A percentile compares a stretch with the other conserved stretches of the same genome.
Evolutionary conservation across 441 rosid species (phyloP).

Genomic region (Kokia cookei): DNA sequence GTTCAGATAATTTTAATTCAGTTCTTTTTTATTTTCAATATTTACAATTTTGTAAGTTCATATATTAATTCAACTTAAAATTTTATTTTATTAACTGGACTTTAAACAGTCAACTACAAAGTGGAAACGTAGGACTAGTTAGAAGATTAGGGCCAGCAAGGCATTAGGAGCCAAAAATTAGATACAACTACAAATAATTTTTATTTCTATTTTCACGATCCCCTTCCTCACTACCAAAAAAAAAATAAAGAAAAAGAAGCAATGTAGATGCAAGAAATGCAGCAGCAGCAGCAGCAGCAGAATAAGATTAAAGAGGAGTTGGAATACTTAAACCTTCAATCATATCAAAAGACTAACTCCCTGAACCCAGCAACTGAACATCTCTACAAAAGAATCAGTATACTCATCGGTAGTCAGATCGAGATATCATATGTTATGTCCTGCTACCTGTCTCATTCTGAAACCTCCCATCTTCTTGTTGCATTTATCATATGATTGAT

Average conservation of each 20-base stretch:
- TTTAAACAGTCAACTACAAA: too few relatives aligned
- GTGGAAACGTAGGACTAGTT: too few relatives aligned
- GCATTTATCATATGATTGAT: not conserved
- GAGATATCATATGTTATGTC: not conserved
- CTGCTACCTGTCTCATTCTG: not conserved
- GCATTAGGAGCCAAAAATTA: too few relatives aligned
- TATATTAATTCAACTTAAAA: too few relatives aligned
- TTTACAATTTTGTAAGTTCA: too few relatives aligned
- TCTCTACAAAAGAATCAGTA: not conserved
- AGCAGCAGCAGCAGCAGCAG: not conserved
- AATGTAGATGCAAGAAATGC: not conserved
- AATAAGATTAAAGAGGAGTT: not conserved
- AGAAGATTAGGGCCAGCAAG: too few relatives aligned
- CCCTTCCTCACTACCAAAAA: slow-evolving; percentile 11
- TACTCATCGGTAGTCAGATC: not conserved
- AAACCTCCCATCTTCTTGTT: not conserved
- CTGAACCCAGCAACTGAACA: not conserved
- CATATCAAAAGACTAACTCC: not conserved
- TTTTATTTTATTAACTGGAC: too few relatives aligned
- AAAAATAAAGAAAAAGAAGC: not conserved
- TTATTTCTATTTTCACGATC: not conserved
- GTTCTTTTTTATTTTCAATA: too few relatives aligned
- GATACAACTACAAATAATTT: not conserved
- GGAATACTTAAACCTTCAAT: not conserved
- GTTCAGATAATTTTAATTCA: too few relatives aligned